Evolutionary conservation across 2,329 filamentous ascomycete species (phyloP), one percentile per base, ranked within the genome.

Genomic region (Aureobasidium uvarum): DNA sequence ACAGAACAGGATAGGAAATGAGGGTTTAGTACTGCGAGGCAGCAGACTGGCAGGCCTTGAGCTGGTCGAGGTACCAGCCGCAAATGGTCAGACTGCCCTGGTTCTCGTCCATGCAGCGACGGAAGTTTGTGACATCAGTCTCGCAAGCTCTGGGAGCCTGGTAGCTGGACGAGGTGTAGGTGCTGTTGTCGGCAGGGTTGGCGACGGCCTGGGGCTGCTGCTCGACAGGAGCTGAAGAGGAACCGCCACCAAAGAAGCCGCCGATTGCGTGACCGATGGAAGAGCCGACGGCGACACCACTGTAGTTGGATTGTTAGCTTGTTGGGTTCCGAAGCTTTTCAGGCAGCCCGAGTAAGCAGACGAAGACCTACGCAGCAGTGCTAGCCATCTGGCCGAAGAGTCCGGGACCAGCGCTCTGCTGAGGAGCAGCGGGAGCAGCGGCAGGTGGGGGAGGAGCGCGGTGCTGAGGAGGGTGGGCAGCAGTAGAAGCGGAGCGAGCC

Each of bases 21-120:
- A 39, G 33, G 10, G 23, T 69, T 75, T 81, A 82, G 71, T 83
- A 83, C 74, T 79, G 78, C 51, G 74, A 73, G 65, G 80, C 79
- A 20, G 80, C 79, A 60, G 73, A 69, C 78, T 82, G 81, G 70
- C 81, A 83, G 20, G 80, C 80, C 78, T 82, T 82, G 79, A 99
- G 84, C 85, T 99, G 94, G 78, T 99, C 95, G 73, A 99, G 82
- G 79, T 99, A 99, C 93, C 94, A 99, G 71, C 90, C 90, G 82
- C 95, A 99, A 76, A 97, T 96, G 76, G 89, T 89, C 89, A 99
- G 87, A 81, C 95, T 92, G 72, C 95, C 95, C 76, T 87, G 83
- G 79, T 99, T 90, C 75, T 98, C 91, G 78, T 98, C 93, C 89
- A 99, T 89, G 85, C 95, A 99, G 82, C 89, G 89, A 74, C 92